A percentile compares a stretch with the other conserved stretches of the same genome.
Conservation (phyloP, 2,329 filamentous ascomycete species). For the Stagonosporopsis vannaccii region DNA sequence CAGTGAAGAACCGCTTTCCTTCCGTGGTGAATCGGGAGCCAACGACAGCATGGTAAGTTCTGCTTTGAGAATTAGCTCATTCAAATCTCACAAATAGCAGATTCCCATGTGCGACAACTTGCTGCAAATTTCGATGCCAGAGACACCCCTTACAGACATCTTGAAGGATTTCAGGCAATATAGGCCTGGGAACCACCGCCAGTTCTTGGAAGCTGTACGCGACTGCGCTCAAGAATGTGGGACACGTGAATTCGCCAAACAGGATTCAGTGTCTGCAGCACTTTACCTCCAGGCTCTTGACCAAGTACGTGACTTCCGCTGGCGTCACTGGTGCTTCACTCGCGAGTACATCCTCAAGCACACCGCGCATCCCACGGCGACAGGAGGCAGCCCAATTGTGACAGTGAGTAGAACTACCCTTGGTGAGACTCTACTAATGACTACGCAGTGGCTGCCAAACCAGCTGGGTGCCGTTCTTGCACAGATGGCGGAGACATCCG, state of each 20-base stretch:
- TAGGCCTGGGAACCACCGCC: slow-evolving; percentile 85
- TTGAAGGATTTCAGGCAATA: slow-evolving; percentile 89
- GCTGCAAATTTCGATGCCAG: slow-evolving; percentile 84
- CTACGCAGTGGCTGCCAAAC: slow-evolving; percentile 74
- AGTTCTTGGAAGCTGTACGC: slow-evolving; percentile 78
- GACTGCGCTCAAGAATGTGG: slow-evolving; percentile 59
- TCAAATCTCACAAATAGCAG: slow-evolving; percentile 40
- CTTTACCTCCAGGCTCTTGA: slow-evolving; percentile 64
- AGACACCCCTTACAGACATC: slow-evolving; percentile 87
- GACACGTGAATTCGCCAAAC: slow-evolving; percentile 67
- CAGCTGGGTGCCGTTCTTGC: slow-evolving; percentile 77
- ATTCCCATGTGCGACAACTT: slow-evolving; percentile 90
- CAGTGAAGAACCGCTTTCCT: slow-evolving; percentile 75
- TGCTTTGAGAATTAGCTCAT: too few relatives aligned
- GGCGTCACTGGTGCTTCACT: slow-evolving; percentile 86
- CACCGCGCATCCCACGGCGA: slow-evolving; percentile 78
- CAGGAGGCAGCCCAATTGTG: slow-evolving; percentile 81
- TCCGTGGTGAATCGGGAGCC: slow-evolving; percentile 91
- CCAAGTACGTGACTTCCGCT: slow-evolving; percentile 81
- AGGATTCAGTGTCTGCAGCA: slow-evolving; percentile 65
- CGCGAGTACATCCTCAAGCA: slow-evolving; percentile 84
- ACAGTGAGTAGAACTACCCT: slow-evolving; percentile 55
- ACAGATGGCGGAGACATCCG: slow-evolving; percentile 70
- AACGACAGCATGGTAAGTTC: slow-evolving; percentile 82
- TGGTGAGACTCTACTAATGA: slow-evolving; percentile 8